Percentiles rank a stretch among this genome's conserved stretches.
Conservation (phyloP, 1,139 yeast genomes). For the Pneumocystis oryctolagi region DNA sequence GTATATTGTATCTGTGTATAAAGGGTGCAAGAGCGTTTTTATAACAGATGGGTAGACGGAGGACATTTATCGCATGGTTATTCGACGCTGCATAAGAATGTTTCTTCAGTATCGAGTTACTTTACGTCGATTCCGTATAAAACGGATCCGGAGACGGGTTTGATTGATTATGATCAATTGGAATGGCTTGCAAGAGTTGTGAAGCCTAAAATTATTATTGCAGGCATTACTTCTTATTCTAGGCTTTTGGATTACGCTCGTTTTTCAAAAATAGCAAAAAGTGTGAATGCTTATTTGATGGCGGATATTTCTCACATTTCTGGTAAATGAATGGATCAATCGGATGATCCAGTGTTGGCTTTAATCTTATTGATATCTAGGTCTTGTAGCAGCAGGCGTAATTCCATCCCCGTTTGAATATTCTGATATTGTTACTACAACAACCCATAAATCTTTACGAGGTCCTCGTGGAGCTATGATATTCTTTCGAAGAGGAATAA, state of each 20-base stretch:
- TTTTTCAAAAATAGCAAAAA: conserved; percentile 75
- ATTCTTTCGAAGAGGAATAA: conserved; percentile 92
- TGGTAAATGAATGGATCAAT: conserved; percentile 3
- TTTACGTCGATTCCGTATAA: conserved; percentile 98
- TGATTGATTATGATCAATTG: conserved; percentile 87
- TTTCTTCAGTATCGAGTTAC: conserved; percentile 88
- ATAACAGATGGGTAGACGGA: conserved; percentile 39
- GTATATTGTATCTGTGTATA: not conserved
- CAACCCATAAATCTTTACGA: conserved; percentile 94
- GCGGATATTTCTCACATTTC: conserved; percentile 98
- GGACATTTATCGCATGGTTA: conserved; percentile 97
- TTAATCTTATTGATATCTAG: conserved; percentile 22
- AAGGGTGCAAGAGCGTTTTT: not conserved
- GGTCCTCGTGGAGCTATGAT: conserved; percentile 99
- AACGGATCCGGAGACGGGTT: conserved; percentile 76
- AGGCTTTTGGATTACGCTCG: conserved; percentile 82
- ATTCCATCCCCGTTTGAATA: conserved; percentile 91
- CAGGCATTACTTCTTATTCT: conserved; percentile 96
- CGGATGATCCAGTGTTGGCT: not conserved
- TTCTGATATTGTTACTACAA: conserved; percentile 94
- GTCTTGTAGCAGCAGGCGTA: conserved; percentile 90
- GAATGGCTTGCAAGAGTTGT: conserved; percentile 77
- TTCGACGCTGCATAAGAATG: conserved; percentile 89
- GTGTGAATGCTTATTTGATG: conserved; percentile 87
- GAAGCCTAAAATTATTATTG: conserved; percentile 91